Evolutionary conservation across 306 rosid genomes (phyloP), one percentile per base, ranked within the genome.

Genomic region (Arachis hypogaea): DNA sequence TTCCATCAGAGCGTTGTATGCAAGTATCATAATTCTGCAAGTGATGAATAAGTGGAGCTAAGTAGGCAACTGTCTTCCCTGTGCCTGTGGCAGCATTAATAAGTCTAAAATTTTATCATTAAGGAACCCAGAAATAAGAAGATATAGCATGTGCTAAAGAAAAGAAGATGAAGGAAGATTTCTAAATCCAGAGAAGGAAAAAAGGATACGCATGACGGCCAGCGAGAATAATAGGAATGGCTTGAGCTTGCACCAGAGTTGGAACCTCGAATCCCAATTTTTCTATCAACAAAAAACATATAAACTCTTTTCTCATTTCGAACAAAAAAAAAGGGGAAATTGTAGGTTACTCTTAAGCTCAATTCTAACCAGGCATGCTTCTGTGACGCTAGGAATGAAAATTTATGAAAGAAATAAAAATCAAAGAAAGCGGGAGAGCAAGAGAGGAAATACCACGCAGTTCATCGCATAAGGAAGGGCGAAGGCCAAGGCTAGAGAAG

Each of bases 81-180:
- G 97, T 89, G 43, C 97, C 97, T 2, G 97, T 92, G 57, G 96
- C 85, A 47, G 99, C 97, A 80, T 94, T 91, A 60, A 94, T 93
- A 18, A 94, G 78, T 57, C 97, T 92, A 72, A 71, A 7, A 22
- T 43, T 43, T 46, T 36, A 52, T 78, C 70, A 60, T 92, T 84
- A 82, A 87, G 73, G 88, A 82, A 83, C 59, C 66, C 73, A 68
- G 30, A 22, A 11, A 46, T 2, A 14, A 1, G 10, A 30, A n/a
- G 3, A 22, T 51, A 67, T 63, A 65, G 5, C 44, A 43, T 33
- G 4, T 77, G 60, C 59, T 7, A 11, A 45, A 72, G 28, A 71
- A 7, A 10, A 16, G 9, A 68, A 11, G 7, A 2, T 18, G 7
- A 64, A 11, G 33, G 12, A 45, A 66, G 11, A 16, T 38, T 44